Conservation (phyloP, 2,329 filamentous ascomycete species). For the Colletotrichum magnum region DNA sequence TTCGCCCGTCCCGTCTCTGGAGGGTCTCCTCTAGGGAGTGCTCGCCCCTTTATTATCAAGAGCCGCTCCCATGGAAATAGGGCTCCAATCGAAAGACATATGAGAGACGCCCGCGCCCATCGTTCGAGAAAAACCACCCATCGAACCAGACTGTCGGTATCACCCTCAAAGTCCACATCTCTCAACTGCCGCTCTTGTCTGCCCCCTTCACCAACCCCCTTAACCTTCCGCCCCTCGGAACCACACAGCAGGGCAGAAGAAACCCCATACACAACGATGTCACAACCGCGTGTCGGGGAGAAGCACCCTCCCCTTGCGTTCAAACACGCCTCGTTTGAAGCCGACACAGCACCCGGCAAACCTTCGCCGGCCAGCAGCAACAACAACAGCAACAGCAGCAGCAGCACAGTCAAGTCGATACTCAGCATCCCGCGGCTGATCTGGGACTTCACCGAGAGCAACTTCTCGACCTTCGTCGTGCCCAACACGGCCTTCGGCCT, state of each 20-base stretch:
- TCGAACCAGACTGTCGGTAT: conserved; percentile 15
- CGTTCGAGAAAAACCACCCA: neutral
- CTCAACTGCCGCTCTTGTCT: conserved; percentile 1
- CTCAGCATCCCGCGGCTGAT: conserved; percentile 26
- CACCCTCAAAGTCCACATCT: conserved; percentile 10
- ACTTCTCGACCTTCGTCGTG: conserved; percentile 35
- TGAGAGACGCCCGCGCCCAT: conserved; percentile 2
- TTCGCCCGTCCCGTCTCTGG: neutral
- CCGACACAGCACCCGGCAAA: conserved; percentile 2
- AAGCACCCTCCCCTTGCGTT: conserved; percentile 18
- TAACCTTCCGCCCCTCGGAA: neutral
- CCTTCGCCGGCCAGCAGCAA: neutral
- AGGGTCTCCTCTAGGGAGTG: neutral
- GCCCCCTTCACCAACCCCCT: neutral
- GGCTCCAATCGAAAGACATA: conserved; percentile 3
- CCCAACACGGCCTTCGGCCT: conserved; percentile 39
- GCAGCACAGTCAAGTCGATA: neutral
- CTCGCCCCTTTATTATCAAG: conserved; percentile 13
- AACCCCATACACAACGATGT: conserved; percentile 3
- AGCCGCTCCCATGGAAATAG: neutral
- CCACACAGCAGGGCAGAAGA: neutral
- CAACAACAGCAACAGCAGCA: conserved; percentile 7
- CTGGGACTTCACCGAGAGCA: conserved; percentile 41
- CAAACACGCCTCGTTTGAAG: conserved; percentile 32
- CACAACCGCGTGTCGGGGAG: conserved; percentile 19